Evolutionary conservation across 176 grass and related monocot species (phyloP).

Genomic region (Carex littledalei): DNA sequence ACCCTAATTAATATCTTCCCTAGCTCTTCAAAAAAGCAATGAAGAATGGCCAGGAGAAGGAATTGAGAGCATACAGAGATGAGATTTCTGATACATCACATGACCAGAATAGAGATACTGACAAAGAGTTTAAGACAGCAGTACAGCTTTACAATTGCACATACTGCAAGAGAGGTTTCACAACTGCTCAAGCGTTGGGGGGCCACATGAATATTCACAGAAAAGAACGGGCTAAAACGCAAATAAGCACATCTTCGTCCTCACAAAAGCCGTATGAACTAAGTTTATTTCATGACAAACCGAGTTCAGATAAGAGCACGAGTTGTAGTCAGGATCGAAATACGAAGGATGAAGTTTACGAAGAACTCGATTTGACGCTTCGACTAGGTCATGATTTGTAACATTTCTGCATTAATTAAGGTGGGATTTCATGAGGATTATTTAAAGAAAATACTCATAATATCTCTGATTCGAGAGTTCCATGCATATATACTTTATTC

Average conservation of each 20-base stretch:
- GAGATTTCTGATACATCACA: neutral
- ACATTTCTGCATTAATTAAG: neutral
- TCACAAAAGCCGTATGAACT: conserved; percentile 42
- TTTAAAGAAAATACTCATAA: neutral
- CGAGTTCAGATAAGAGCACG: neutral
- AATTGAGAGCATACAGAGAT: conserved; percentile 1
- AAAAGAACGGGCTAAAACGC: conserved; percentile 29
- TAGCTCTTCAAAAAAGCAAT: conserved; percentile 15
- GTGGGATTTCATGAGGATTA: neutral
- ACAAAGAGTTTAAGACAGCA: neutral
- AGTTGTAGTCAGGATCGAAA: neutral
- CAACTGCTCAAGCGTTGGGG: conserved; percentile 74
- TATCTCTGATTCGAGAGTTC: too few species aligned
- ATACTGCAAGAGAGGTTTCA: conserved; percentile 82
- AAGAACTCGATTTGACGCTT: conserved; percentile 64
- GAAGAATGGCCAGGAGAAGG: conserved; percentile 15
- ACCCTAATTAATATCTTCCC: neutral
- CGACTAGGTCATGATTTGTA: conserved; percentile 51
- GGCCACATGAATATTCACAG: conserved; percentile 94
- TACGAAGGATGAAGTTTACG: conserved; percentile 13
- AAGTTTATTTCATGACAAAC: conserved; percentile 36
- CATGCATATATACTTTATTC: neutral
- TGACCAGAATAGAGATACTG: neutral
- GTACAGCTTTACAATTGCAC: conserved; percentile 68
- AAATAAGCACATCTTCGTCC: neutral